phyloP scores from a whole-genome alignment of 2,329 filamentous ascomycete species.

The Alternaria sp. region DNA sequence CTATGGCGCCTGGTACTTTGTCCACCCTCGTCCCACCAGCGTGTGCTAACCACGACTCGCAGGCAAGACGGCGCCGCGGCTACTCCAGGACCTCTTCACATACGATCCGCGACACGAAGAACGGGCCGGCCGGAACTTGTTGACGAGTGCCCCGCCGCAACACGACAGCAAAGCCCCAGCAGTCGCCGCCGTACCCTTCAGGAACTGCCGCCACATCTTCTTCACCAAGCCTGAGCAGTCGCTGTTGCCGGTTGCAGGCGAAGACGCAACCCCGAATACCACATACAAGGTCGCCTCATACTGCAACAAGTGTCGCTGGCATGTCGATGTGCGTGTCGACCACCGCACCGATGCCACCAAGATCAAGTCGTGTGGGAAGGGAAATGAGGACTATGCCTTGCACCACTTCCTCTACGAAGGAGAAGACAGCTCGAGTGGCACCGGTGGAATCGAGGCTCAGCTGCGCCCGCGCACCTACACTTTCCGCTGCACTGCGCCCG shows the following conservation, averaged over 20 bases:
- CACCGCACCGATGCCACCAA: constrained; percentile 52
- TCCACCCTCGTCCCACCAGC: background rate
- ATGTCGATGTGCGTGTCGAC: constrained; percentile 65
- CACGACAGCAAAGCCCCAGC: constrained; percentile 49
- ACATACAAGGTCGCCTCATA: constrained; percentile 65
- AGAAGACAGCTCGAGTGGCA: constrained; percentile 18
- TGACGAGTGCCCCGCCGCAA: constrained; percentile 64
- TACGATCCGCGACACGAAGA: constrained; percentile 59
- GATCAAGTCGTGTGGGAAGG: constrained; percentile 49
- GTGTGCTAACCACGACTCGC: constrained; percentile 31
- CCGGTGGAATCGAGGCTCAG: constrained; percentile 21
- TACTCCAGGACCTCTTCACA: constrained; percentile 58
- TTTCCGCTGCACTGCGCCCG: constrained; percentile 66
- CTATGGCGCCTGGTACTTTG: constrained; percentile 33
- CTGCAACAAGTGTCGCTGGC: constrained; percentile 67
- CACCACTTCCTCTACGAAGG: constrained; percentile 62
- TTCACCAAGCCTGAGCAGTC: constrained; percentile 64
- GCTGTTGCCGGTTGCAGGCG: constrained; percentile 52
- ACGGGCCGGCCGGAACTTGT: constrained; percentile 58
- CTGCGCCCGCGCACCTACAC: constrained; percentile 34
- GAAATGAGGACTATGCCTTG: constrained; percentile 59
- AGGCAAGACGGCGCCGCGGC: constrained; percentile 58
- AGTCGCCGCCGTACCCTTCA: constrained; percentile 42
- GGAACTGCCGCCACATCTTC: constrained; percentile 66
- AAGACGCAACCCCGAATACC: constrained; percentile 46